Evolutionary conservation across 2,329 filamentous ascomycete species (phyloP).

Genomic region (Ophiostoma novo-ulmi): DNA sequence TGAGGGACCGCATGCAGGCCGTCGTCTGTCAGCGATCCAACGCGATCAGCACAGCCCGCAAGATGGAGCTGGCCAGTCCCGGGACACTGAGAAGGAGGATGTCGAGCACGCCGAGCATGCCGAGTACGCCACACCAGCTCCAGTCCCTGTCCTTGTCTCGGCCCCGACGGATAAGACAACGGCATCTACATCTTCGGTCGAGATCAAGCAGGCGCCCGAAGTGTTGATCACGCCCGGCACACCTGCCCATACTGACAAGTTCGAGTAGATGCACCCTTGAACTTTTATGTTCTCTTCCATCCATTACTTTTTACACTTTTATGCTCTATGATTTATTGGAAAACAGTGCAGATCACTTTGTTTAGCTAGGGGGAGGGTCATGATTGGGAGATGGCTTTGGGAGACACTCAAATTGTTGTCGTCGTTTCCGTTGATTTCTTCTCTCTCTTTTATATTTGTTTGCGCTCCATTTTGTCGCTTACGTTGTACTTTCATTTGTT

Average conservation of each 20-base stretch:
- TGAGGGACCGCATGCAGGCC: conserved; percentile 44
- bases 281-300: background rate
- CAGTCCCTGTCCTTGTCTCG: background rate
- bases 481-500: conserved; percentile 2
- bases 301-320: no score
- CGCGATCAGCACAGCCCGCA: conserved; percentile 27
- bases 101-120: conserved; percentile 34
- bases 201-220: conserved; percentile 35
- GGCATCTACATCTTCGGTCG: conserved; percentile 21
- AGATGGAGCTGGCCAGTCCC: background rate
- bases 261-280: conserved; percentile 13
- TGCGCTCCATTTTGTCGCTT: background rate
- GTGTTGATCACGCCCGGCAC: conserved; percentile 47
- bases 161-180: background rate
- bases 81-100: conserved; percentile 3
- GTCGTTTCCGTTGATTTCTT: background rate
- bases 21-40: conserved; percentile 32
- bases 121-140: conserved; percentile 30
- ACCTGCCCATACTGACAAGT: conserved; percentile 34
- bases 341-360: background rate
- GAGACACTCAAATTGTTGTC: background rate
- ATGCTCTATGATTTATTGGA: background rate
- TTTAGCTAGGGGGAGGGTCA: background rate
- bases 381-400: background rate
- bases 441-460: background rate